These are phyloP conservation scores for Epichloe uncinata DNA, from an alignment of 2,329 filamentous ascomycete genomes.

Conservation along the genomic window DNA sequence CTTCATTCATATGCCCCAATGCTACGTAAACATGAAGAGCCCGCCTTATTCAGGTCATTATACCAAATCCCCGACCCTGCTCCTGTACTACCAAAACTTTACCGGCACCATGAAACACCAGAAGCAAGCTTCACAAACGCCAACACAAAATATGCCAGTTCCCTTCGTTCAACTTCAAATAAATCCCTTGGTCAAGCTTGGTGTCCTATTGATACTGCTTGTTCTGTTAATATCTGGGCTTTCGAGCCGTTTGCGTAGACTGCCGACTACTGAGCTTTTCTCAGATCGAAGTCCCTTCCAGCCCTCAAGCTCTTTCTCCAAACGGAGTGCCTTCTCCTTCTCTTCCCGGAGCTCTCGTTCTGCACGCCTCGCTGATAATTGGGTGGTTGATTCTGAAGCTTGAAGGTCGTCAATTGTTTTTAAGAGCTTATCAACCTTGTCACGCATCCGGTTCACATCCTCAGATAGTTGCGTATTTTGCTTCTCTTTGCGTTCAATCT, in stretches of 20 bases:
- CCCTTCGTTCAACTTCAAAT: neutral
- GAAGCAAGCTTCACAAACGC: slow-evolving; percentile 1
- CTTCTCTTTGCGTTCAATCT: slow-evolving; percentile 90
- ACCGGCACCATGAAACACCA: neutral
- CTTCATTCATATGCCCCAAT: slow-evolving; percentile 7
- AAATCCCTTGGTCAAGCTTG: slow-evolving; percentile 68
- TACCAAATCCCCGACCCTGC: neutral
- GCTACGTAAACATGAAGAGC: slow-evolving; percentile 5
- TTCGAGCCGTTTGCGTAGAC: slow-evolving; percentile 27
- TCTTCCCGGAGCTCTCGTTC: slow-evolving; percentile 87
- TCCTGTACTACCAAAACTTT: neutral
- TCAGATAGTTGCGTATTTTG: slow-evolving; percentile 68
- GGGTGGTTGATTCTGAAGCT: slow-evolving; percentile 66
- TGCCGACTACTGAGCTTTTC: slow-evolving; percentile 33
- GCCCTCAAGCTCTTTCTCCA: slow-evolving; percentile 81
- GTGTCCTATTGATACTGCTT: slow-evolving; percentile 47
- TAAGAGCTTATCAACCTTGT: slow-evolving; percentile 83
- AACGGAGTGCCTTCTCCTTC: slow-evolving; percentile 60
- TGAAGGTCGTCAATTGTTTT: slow-evolving; percentile 90
- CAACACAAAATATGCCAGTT: neutral
- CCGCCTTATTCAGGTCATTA: slow-evolving; percentile 5
- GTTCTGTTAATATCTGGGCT: slow-evolving; percentile 46
- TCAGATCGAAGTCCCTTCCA: slow-evolving; percentile 68
- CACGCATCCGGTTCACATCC: slow-evolving; percentile 71
- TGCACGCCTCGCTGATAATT: slow-evolving; percentile 69